Base-by-base conservation (phyloP, 768 basidiomycete species). In the Ramaria sp. region DNA sequence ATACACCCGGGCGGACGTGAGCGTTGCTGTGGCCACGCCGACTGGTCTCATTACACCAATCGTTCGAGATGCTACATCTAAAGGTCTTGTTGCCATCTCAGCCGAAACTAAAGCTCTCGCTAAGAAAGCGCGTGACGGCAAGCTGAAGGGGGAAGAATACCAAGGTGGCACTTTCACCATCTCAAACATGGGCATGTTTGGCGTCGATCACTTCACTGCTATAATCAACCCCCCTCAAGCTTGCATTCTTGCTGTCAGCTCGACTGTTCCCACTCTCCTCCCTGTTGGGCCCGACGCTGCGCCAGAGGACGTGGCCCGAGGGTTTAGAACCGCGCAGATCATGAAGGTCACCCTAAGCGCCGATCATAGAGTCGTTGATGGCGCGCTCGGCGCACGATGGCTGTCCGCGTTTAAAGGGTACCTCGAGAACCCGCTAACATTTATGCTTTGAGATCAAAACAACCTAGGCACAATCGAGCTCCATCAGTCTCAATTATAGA, bases 141-240 rank as follows among this genome's bases (percentile, higher is more conserved):
- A 97, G 74, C 79, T 99, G 59, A 79, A 86, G 67, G 96, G 95
- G 24, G 76, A 86, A 54, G 95, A 99, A 70, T 99, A 98, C 76
- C 95, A 99, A 88, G 96, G 96, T 54, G 96, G 96, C 50, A 90
- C 94, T 12, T 98, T 99, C 75, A 98, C 96, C 45, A 91, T 99
- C 69, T 99, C 96, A 59, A 99, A 99, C 75, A 79, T 99, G 56
- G 96, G 96, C 72, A 99, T 99, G 96, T 96, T 79, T 68, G 94
- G 88, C 60, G 81, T 97, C 66, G 81, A 84, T 55, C 88, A 93
- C 72, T 99, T 99, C 72, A 97, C 94, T 13, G 96, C 96, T 48
- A 98, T 99, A 75, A 95, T 99, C 81, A 99, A 99, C 78, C 83
- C 88, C 13, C 96, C 96, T 24, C 96, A 98, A 72, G 90, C 91